Percentiles rank a stretch among this genome's conserved stretches.
Evolutionary conservation across 2,329 filamentous ascomycete species (phyloP).

Genomic region (Venturia asperata): DNA sequence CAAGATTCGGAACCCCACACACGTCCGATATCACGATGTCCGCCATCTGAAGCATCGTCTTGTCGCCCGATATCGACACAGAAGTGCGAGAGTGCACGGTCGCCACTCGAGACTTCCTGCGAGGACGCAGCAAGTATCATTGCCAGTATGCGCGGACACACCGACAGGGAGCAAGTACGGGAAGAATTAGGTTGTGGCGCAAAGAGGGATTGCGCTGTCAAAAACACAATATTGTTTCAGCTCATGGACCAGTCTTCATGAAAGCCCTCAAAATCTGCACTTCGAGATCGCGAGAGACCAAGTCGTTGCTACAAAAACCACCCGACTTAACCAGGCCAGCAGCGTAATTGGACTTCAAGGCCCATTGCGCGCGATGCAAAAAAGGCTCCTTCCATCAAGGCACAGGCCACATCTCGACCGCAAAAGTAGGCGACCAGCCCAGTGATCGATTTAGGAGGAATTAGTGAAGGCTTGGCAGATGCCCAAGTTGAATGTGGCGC

Average conservation of each 20-base stretch:
- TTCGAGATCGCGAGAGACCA: background rate
- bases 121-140: conserved; percentile 19
- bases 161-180: conserved; percentile 16
- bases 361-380: background rate
- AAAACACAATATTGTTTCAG: conserved; percentile 16
- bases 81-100: background rate
- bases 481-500: background rate
- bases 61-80: background rate
- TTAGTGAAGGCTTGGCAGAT: background rate
- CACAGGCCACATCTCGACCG: background rate
- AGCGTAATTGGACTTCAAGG: background rate
- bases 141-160: conserved; percentile 17
- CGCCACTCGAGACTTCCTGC: conserved; percentile 13
- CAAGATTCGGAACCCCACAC: conserved; percentile 13
- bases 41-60: conserved; percentile 2
- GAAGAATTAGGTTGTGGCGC: conserved; percentile 15
- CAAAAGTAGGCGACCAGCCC: background rate
- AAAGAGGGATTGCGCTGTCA: conserved; percentile 13
- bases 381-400: background rate
- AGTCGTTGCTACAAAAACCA: background rate
- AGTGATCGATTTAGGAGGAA: background rate
- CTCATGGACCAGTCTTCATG: conserved; percentile 16
- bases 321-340: background rate
- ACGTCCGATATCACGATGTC: conserved; percentile 4
- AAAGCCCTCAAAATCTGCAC: background rate